A percentile compares a stretch with the other conserved stretches of the same genome.
These are phyloP conservation scores for Ganoderma resinaceum DNA, from an alignment of 1,284 basidiomycete genomes.

Conservation along the genomic window DNA sequence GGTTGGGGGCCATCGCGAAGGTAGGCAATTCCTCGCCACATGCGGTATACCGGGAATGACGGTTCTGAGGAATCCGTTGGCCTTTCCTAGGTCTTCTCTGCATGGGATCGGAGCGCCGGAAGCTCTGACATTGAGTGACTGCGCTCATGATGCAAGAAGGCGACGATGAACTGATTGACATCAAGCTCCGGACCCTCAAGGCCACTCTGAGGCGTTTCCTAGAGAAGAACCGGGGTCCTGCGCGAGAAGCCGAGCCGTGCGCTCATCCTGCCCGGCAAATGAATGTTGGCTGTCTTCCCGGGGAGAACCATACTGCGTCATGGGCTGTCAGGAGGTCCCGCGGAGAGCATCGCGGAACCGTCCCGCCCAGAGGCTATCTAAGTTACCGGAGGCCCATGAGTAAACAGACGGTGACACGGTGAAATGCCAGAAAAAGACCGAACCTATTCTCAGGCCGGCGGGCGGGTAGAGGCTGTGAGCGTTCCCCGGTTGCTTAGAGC, in stretches of 20 bases:
- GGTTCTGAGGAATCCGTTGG: constrained; percentile 25
- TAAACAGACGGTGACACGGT: constrained; percentile 10
- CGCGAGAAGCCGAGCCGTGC: constrained; percentile 18
- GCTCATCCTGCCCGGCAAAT: constrained; percentile 19
- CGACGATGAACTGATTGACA: constrained; percentile 32
- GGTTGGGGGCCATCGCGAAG: constrained; percentile 14
- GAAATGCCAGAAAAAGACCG: constrained; percentile 23
- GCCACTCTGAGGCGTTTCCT: constrained; percentile 22
- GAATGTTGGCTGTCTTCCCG: constrained; percentile 25
- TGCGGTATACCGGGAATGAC: constrained; percentile 10
- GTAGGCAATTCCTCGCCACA: constrained; percentile 19
- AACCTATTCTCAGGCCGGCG: constrained; percentile 19
- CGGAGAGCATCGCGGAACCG: constrained; percentile 13
- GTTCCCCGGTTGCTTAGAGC: constrained; percentile 14
- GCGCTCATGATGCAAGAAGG: constrained; percentile 33
- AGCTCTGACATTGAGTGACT: constrained; percentile 30
- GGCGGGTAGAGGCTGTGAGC: constrained; percentile 21
- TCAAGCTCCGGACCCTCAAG: constrained; percentile 31
- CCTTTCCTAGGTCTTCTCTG: constrained; percentile 20
- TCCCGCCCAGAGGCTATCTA: constrained; percentile 22
- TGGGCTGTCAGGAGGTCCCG: constrained; percentile 15
- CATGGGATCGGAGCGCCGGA: constrained; percentile 31
- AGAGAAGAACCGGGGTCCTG: constrained; percentile 19
- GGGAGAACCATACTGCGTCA: constrained; percentile 22
- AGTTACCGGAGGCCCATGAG: constrained; percentile 29